Evolutionary conservation across 148 eudicot genomes (phyloP), one percentile per base, ranked within the genome.

Genomic region (Fagopyrum esculentum): DNA sequence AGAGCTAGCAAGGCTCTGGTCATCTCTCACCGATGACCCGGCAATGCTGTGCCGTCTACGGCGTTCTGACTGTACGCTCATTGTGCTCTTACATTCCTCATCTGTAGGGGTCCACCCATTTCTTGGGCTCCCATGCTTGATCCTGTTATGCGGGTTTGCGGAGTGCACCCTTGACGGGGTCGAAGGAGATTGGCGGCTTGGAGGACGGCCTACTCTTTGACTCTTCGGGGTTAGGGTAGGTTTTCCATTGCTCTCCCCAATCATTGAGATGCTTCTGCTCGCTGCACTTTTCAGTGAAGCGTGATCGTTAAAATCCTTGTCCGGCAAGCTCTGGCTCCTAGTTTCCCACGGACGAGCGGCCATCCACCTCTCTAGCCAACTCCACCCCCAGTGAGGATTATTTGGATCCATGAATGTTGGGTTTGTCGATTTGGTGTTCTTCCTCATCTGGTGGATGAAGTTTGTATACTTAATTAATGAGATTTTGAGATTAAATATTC

Each of bases 381-480:
- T 93, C 98, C 98, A 93, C 69, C 98, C 97, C 98, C 98, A 93
- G 17, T 83, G 91, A 56, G 97, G 94, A 80, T 91, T 91, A 64
- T 81, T 88, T 51, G 92, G 94, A 80, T 91, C 97, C 89, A 89
- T 86, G 72, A 86, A 86, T 63, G 97, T 88, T 10, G 86, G 87
- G 59, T 87, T 89, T 29, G 89, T 69, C 16, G 87, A 75, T 79
- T 81, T 89, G 66, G 83, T 56, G 81, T 85, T 88, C 87, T 86
- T 91, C 87, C 86, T 82, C 30, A 80, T 74, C 83, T 84, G 86
- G 89, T 91, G 93, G 44, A 40, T 22, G 26, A 22, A 22, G 26
- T 22, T 22, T 22, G 26, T 22, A 22, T 22, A n/a, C n/a, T n/a
- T n/a, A 22, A 22, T 22, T 22, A 22, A 22, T 22, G 26, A 22